Evolutionary conservation across 2,329 filamentous ascomycete genomes (phyloP).

Genomic region (Emmonsia crescens): DNA sequence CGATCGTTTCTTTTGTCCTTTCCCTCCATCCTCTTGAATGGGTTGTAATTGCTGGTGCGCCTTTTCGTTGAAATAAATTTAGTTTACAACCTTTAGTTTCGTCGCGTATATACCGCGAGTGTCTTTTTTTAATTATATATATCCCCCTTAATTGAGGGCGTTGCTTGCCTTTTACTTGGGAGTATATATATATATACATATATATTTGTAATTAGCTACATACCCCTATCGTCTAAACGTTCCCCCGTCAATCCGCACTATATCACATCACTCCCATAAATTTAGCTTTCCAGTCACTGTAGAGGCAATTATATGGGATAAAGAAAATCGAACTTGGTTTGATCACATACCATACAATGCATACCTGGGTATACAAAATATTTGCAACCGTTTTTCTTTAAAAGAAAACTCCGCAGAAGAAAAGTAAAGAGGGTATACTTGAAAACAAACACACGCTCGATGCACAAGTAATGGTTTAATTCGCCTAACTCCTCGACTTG

Average conservation of each 20-base stretch:
- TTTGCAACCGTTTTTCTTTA: background rate
- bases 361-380: background rate
- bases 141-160: background rate
- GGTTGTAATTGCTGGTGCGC: background rate
- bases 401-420: background rate
- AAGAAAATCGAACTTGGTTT: background rate
- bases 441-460: background rate
- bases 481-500: constrained; percentile 36
- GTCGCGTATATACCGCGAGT: background rate
- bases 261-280: background rate
- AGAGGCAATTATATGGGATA: background rate
- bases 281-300: background rate
- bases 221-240: background rate
- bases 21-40: background rate
- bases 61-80: background rate
- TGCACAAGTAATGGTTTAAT: background rate
- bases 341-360: background rate
- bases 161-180: background rate
- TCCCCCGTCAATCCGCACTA: background rate
- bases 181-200: background rate
- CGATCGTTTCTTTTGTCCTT: background rate
- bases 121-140: background rate
- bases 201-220: background rate
- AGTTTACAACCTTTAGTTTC: background rate
- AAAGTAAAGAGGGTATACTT: background rate